These are phyloP conservation scores for Canariomyces notabilis DNA, from an alignment of 2,329 filamentous ascomycete genomes.

Conservation along the genomic window DNA sequence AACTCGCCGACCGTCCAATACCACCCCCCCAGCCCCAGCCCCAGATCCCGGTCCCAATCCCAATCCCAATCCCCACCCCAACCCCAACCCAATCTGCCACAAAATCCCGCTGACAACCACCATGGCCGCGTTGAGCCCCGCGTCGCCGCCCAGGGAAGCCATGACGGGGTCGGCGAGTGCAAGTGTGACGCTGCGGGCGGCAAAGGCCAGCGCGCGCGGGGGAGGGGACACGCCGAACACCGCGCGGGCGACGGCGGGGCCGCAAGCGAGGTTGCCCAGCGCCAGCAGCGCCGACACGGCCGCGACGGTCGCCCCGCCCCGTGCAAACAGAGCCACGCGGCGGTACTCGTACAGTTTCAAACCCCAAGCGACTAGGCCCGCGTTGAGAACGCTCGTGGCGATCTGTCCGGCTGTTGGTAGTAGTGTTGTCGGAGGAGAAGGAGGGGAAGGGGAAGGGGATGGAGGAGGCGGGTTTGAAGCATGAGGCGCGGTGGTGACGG, in stretches of 20 bases:
- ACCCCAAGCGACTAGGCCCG: constrained; percentile 49
- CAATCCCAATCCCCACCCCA: constrained; percentile 27
- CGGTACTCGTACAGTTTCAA: constrained; percentile 50
- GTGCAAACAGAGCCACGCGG: constrained; percentile 40
- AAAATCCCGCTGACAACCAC: constrained; percentile 49
- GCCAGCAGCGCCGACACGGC: constrained; percentile 35
- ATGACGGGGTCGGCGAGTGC: constrained; percentile 46
- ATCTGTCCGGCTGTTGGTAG: constrained; percentile 40
- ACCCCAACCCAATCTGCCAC: constrained; percentile 33
- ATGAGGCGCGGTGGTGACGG: constrained; percentile 30
- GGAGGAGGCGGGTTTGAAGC: constrained; percentile 5
- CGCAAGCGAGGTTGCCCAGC: constrained; percentile 38
- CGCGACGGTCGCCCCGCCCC: constrained; percentile 37
- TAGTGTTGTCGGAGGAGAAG: constrained; percentile 2
- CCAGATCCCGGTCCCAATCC: constrained; percentile 9
- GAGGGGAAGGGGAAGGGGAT: neutral
- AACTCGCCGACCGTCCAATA: neutral
- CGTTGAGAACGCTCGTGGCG: constrained; percentile 45
- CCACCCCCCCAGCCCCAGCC: neutral
- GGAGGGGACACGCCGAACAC: constrained; percentile 34
- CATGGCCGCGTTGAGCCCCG: constrained; percentile 44
- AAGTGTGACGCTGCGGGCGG: constrained; percentile 46
- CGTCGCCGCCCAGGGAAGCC: constrained; percentile 40
- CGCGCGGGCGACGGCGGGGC: constrained; percentile 34
- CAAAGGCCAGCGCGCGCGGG: constrained; percentile 39